Evolutionary conservation across 2,329 filamentous ascomycete genomes (phyloP).

Genomic region (Rhinocladiella mackenziei): DNA sequence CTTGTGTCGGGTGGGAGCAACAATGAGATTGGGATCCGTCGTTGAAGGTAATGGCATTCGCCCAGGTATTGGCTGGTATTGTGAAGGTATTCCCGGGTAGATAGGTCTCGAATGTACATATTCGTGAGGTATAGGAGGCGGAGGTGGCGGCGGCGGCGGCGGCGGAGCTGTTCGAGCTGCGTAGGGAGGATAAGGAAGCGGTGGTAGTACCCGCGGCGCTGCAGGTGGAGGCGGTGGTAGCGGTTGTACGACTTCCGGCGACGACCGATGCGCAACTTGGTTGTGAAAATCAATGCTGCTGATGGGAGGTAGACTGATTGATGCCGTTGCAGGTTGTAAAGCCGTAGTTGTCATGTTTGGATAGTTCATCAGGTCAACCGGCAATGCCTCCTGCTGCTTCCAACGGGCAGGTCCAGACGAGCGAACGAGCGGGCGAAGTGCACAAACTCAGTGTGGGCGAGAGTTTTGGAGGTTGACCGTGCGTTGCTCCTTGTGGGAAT

Average conservation of each 20-base stretch:
- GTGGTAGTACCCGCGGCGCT: constrained; percentile 27
- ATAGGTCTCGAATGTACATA: constrained; percentile 27
- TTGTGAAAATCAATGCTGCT: constrained; percentile 29
- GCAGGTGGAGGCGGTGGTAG: constrained; percentile 27
- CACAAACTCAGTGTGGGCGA: neutral
- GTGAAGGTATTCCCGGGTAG: constrained; percentile 24
- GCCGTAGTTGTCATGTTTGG: constrained; percentile 25
- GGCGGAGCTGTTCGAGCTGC: constrained; percentile 25
- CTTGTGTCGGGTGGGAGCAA: constrained; percentile 48
- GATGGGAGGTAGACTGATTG: constrained; percentile 31
- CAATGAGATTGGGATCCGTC: constrained; percentile 26
- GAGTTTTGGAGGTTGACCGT: neutral
- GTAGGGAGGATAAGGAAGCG: constrained; percentile 27
- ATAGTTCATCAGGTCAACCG: constrained; percentile 25
- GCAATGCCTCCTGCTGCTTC: constrained; percentile 17
- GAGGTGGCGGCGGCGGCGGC: constrained; percentile 24
- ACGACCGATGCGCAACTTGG: constrained; percentile 23
- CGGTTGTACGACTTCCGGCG: constrained; percentile 28
- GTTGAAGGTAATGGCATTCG: constrained; percentile 29
- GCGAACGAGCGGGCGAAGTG: neutral
- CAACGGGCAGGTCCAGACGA: constrained; percentile 12
- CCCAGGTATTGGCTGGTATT: constrained; percentile 21
- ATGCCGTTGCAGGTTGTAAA: constrained; percentile 23
- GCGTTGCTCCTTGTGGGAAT: neutral
- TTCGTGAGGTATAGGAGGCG: constrained; percentile 19